phyloP scores from a whole-genome alignment of 179 eudicot species.

The Nepenthes alata region DNA sequence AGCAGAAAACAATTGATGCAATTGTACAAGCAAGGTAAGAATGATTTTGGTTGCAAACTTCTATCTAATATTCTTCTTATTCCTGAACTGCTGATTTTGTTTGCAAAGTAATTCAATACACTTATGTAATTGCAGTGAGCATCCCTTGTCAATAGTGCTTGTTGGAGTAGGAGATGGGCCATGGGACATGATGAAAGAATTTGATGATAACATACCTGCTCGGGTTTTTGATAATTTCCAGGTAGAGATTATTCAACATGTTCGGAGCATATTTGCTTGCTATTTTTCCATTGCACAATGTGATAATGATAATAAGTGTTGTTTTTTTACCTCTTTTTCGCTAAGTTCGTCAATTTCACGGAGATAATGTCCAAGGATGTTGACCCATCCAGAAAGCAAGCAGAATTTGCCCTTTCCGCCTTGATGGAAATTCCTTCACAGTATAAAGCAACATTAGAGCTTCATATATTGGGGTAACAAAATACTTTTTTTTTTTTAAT shows the following conservation, averaged over 20 bases:
- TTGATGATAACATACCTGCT: slow-evolving; percentile 62
- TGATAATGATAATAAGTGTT: background rate
- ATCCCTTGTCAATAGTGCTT: slow-evolving; percentile 52
- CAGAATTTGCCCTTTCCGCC: slow-evolving; percentile 89
- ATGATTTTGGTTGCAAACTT: background rate
- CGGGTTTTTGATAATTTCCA: slow-evolving; percentile 66
- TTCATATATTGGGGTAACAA: slow-evolving; percentile 31
- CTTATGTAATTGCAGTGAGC: slow-evolving; percentile 26
- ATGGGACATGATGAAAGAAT: slow-evolving; percentile 68
- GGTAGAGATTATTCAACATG: slow-evolving; percentile 15
- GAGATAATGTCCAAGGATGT: slow-evolving; percentile 69
- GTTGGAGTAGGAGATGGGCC: slow-evolving; percentile 80
- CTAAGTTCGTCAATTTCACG: slow-evolving; percentile 82
- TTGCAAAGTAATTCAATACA: background rate
- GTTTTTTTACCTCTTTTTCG: background rate
- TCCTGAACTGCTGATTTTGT: background rate
- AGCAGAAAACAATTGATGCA: slow-evolving; percentile 48
- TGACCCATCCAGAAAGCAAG: slow-evolving; percentile 51
- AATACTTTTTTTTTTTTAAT: background rate
- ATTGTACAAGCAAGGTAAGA: slow-evolving; percentile 47
- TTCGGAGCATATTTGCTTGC: background rate
- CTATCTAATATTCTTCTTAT: background rate
- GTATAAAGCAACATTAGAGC: slow-evolving; percentile 86
- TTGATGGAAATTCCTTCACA: slow-evolving; percentile 95
- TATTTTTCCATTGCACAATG: background rate